These are phyloP conservation scores for Lathyrus aphaca DNA, from an alignment of 306 rosid species.

Conservation along the genomic window DNA sequence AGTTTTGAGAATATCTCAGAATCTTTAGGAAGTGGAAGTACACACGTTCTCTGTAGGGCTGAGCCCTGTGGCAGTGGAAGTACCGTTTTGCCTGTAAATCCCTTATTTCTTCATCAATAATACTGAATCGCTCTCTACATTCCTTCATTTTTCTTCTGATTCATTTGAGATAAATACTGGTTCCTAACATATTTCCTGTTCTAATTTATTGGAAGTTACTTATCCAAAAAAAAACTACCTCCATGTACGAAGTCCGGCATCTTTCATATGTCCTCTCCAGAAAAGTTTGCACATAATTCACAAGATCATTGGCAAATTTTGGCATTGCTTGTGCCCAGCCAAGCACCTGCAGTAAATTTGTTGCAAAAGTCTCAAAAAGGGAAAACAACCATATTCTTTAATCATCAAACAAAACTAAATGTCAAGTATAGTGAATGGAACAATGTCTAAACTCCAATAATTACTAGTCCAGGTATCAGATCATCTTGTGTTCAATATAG, in stretches of 20 bases:
- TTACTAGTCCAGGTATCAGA: neutral
- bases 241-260: slow-evolving; percentile 97
- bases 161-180: too few species aligned
- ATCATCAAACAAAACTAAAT: slow-evolving; percentile 37
- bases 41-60: too few species aligned
- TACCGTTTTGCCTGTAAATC: too few species aligned
- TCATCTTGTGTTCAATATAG: slow-evolving; percentile 15
- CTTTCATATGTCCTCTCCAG: slow-evolving; percentile 95
- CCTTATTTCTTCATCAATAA: neutral
- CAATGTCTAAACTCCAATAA: slow-evolving; percentile 3
- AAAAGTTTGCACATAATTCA: slow-evolving; percentile 94
- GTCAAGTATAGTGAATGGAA: slow-evolving; percentile 31
- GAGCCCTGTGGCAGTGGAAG: too few species aligned
- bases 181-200: neutral
- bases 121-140: too few species aligned
- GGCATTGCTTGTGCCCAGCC: slow-evolving; percentile 99
- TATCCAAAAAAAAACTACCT: slow-evolving; percentile 53
- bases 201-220: neutral
- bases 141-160: too few species aligned
- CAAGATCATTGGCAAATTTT: slow-evolving; percentile 88
- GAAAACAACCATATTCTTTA: slow-evolving; percentile 27
- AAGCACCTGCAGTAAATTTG: slow-evolving; percentile 71
- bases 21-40: too few species aligned
- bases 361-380: slow-evolving; percentile 31
- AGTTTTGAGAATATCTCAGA: too few species aligned